phyloP scores from a whole-genome alignment of 768 basidiomycete genomes.

The Tricholoma sp. region DNA sequence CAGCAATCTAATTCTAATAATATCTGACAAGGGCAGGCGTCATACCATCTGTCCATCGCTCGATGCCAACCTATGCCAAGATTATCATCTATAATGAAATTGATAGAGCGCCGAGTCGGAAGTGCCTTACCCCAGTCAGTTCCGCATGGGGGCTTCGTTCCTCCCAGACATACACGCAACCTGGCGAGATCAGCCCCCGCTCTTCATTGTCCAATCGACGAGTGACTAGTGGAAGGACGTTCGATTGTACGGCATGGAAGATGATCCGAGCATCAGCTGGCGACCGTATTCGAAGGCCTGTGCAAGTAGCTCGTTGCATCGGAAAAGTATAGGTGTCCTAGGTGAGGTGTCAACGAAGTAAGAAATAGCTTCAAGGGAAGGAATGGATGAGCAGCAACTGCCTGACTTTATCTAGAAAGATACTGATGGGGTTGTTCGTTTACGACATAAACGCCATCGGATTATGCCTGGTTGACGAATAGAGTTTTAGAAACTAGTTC shows the following conservation, averaged over 20 bases:
- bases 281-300: slow-evolving; percentile 45
- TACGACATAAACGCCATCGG: slow-evolving; percentile 31
- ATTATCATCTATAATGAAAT: slow-evolving; percentile 6
- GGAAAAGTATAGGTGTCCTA: not conserved
- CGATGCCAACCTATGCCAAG: slow-evolving; percentile 61
- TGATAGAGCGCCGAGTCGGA: too few species aligned
- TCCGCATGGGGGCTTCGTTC: slow-evolving; percentile 72
- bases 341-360: slow-evolving; percentile 11
- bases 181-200: slow-evolving; percentile 63
- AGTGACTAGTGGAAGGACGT: slow-evolving; percentile 73
- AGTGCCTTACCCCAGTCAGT: slow-evolving; percentile 56
- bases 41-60: slow-evolving; percentile 76
- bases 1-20: not conserved
- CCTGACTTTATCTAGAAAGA: slow-evolving; percentile 30
- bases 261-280: slow-evolving; percentile 53
- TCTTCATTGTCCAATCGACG: slow-evolving; percentile 75
- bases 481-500: slow-evolving; percentile 44
- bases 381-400: slow-evolving; percentile 18
- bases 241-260: slow-evolving; percentile 67
- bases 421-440: slow-evolving; percentile 34
- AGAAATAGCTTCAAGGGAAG: slow-evolving; percentile 5
- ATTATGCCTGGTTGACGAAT: slow-evolving; percentile 31
- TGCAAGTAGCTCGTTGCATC: slow-evolving; percentile 52
- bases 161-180: slow-evolving; percentile 83
- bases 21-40: not conserved